Base-by-base conservation (phyloP, 2,329 filamentous ascomycete species). In the Cryphonectria naterciae region DNA sequence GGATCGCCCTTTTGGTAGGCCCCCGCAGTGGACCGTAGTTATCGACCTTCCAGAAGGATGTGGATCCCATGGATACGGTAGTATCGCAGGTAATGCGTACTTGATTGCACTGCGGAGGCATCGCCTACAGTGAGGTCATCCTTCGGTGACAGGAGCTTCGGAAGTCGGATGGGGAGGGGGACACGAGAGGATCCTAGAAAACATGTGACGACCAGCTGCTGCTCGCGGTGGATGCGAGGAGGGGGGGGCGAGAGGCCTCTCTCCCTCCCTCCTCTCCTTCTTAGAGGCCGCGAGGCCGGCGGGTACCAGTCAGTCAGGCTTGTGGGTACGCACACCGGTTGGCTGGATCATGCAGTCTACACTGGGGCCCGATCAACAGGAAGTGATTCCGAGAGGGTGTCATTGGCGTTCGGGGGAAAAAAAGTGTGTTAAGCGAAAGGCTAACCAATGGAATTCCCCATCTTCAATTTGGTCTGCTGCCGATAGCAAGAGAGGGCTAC, bases 351-450 rank as follows among this genome's bases (percentile, higher is more conserved):
- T 65, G 60, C 62, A 56, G 63, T 64, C 22, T 7, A 54, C 60
- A 64, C 41, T 22, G 67, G 49, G 49, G 4, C 49, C 52, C 60
- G 68, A 52, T 67, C 58, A 68, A 68, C 63, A 65, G 68, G 71
- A 66, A 70, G 61, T 56, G 35, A 19, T 70, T 70, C 71, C 71
- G 71, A 66, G 54, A 41, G 43, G 68, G 43, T 68, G 68, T 60
- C 68, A 67, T 62, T 68, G 49, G 39, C 37, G 65, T 56, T 64
- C 49, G 60, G 70, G 41, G 32, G 52, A 17, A 43, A 60, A 64
- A 58, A 35, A 66, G 2, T 35, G 52, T 49, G 25, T 61, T 68
- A 68, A 70, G 63, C 68, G 68, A 66, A 54, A 69, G 32, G 52
- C 39, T 43, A 63, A n/a, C 63, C 68, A 69, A 68, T 67, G 43